These are phyloP conservation scores for Rhodotorula mucilaginosa DNA, from an alignment of 1,284 basidiomycete species.

Conservation along the genomic window DNA sequence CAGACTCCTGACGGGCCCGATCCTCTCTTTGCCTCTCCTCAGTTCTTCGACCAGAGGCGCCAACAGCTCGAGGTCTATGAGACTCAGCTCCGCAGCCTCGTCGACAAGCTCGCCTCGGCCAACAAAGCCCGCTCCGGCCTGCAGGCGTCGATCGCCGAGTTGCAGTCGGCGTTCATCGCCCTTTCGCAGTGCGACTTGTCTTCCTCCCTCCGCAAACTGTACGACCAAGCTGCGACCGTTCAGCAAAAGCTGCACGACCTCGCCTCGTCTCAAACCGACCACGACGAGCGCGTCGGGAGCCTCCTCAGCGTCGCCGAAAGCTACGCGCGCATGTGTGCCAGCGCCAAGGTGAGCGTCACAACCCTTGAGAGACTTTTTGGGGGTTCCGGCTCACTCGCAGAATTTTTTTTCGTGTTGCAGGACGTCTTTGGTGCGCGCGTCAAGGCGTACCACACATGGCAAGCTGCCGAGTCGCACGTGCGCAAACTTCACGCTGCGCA, in stretches of 20 bases:
- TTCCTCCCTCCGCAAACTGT: slow-evolving; percentile 47
- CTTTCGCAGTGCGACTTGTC: slow-evolving; percentile 49
- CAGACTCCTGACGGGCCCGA: too few relatives aligned
- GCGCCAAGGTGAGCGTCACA: slow-evolving; percentile 68
- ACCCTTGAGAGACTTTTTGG: neutral
- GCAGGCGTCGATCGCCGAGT: slow-evolving; percentile 44
- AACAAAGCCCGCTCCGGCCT: slow-evolving; percentile 68
- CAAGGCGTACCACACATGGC: slow-evolving; percentile 76
- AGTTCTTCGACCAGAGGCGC: slow-evolving; percentile 93
- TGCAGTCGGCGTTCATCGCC: slow-evolving; percentile 46
- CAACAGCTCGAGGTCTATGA: slow-evolving; percentile 85
- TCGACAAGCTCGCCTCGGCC: slow-evolving; percentile 78
- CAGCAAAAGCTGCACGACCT: slow-evolving; percentile 43
- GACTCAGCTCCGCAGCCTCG: slow-evolving; percentile 76
- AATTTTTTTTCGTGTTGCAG: slow-evolving; percentile 49
- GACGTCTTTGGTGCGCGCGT: slow-evolving; percentile 82
- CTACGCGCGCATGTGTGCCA: slow-evolving; percentile 85
- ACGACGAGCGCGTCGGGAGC: slow-evolving; percentile 39
- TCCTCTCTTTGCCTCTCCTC: slow-evolving; percentile 3
- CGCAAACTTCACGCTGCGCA: slow-evolving; percentile 68
- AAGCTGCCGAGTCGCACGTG: slow-evolving; percentile 71
- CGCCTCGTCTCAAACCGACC: slow-evolving; percentile 33
- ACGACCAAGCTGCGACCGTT: slow-evolving; percentile 48
- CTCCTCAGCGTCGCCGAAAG: slow-evolving; percentile 65
- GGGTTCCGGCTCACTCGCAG: too few relatives aligned